Evolutionary conservation across 2,329 filamentous ascomycete species (phyloP).

Genomic region (Elsinoe arachidis): DNA sequence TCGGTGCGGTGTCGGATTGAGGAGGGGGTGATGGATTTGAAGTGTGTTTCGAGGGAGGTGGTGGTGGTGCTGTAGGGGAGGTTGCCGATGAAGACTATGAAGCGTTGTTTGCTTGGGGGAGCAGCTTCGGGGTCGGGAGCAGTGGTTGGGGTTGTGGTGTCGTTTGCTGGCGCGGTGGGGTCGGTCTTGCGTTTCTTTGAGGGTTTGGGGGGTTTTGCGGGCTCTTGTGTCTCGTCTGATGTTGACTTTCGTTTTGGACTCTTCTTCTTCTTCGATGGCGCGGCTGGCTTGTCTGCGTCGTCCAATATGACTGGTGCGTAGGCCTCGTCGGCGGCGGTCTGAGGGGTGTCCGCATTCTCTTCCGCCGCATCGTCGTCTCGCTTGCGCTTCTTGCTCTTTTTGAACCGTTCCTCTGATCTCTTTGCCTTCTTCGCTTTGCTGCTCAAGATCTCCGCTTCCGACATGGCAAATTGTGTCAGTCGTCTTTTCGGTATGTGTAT

Average conservation of each 20-base stretch:
- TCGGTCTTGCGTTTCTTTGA: conserved; percentile 13
- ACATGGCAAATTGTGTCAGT: conserved; percentile 35
- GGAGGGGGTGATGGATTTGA: conserved; percentile 62
- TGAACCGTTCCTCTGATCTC: conserved; percentile 27
- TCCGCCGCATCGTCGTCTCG: conserved; percentile 17
- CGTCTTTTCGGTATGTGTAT: neutral
- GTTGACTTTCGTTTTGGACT: neutral
- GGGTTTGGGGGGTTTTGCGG: conserved; percentile 15
- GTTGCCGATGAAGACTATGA: conserved; percentile 81
- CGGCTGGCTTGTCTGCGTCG: conserved; percentile 14
- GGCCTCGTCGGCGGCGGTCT: conserved; percentile 21
- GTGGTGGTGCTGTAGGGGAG: conserved; percentile 76
- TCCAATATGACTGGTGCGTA: conserved; percentile 16
- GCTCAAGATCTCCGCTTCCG: conserved; percentile 20
- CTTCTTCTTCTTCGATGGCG: conserved; percentile 11
- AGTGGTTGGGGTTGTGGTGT: conserved; percentile 10
- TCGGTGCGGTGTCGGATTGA: conserved; percentile 66
- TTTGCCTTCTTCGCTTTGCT: conserved; percentile 30
- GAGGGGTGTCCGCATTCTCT: conserved; percentile 18
- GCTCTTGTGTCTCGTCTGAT: conserved; percentile 18
- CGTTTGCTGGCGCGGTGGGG: neutral
- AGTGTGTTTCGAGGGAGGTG: conserved; percentile 63
- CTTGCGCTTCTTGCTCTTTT: conserved; percentile 29
- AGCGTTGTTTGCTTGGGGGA: conserved; percentile 45
- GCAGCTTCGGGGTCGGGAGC: conserved; percentile 16